Percentiles rank a stretch among this genome's conserved stretches.
Evolutionary conservation across 2,329 filamentous ascomycete species (phyloP).

Genomic region (Hypocreales sp.): DNA sequence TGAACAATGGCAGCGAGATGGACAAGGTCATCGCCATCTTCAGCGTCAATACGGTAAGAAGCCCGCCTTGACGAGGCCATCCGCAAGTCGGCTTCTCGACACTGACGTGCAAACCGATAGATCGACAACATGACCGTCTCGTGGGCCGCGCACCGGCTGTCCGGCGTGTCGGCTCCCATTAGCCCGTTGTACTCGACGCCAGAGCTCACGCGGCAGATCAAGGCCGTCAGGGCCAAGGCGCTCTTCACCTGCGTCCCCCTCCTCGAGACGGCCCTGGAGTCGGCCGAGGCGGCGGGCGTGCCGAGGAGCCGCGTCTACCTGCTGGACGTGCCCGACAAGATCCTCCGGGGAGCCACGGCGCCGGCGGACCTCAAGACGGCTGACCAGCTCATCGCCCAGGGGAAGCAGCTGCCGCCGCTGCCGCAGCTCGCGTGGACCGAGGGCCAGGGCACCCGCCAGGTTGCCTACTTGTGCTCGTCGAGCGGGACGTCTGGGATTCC

Average conservation of each 20-base stretch:
- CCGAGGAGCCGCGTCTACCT: constrained; percentile 48
- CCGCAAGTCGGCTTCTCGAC: too few relatives aligned
- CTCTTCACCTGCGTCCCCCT: constrained; percentile 56
- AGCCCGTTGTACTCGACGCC: constrained; percentile 53
- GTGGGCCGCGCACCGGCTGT: constrained; percentile 48
- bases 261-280: constrained; percentile 44
- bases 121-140: constrained; percentile 38
- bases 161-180: constrained; percentile 51
- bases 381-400: constrained; percentile 44
- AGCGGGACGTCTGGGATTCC: constrained; percentile 60
- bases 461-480: constrained; percentile 58
- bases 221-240: constrained; percentile 45
- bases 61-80: too few relatives aligned
- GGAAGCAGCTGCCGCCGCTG: constrained; percentile 24
- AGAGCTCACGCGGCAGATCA: constrained; percentile 54
- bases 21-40: constrained; percentile 63
- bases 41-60: constrained; percentile 53
- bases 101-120: constrained; percentile 42
- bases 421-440: constrained; percentile 37
- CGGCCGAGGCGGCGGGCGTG: constrained; percentile 43
- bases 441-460: constrained; percentile 45
- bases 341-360: constrained; percentile 45
- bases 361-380: constrained; percentile 50
- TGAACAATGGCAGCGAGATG: constrained; percentile 61
- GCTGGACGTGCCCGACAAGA: constrained; percentile 40